A percentile compares a stretch with the other conserved stretches of the same genome.
phyloP scores from a whole-genome alignment of 1,284 basidiomycete species.

The Malassezia caprae region DNA sequence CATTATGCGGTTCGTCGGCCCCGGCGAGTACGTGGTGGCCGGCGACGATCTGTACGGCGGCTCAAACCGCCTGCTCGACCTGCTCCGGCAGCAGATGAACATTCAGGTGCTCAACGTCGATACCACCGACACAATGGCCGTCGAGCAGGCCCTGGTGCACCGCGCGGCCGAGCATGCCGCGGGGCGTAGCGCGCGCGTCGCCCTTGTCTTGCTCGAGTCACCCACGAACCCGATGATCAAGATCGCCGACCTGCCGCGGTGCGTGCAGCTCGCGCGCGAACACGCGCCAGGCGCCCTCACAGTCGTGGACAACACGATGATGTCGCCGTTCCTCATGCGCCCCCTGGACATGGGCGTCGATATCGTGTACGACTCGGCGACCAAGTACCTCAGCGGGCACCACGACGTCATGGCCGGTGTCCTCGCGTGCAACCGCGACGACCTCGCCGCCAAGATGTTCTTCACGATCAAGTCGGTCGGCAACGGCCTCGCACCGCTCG shows the following conservation, averaged over 20 bases:
- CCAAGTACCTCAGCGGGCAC: slow-evolving; percentile 94
- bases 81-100: slow-evolving; percentile 74
- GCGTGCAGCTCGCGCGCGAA: slow-evolving; percentile 33
- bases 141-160: slow-evolving; percentile 31
- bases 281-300: slow-evolving; percentile 42
- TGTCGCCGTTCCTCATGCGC: slow-evolving; percentile 95
- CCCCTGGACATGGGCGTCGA: slow-evolving; percentile 93
- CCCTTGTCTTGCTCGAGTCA: slow-evolving; percentile 66
- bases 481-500: slow-evolving; percentile 75
- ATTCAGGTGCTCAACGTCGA: slow-evolving; percentile 88
- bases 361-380: slow-evolving; percentile 93
- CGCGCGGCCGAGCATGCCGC: slow-evolving; percentile 27
- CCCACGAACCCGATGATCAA: slow-evolving; percentile 96
- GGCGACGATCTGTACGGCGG: slow-evolving; percentile 97
- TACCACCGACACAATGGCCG: slow-evolving; percentile 62
- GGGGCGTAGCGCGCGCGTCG: slow-evolving; percentile 27
- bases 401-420: slow-evolving; percentile 88
- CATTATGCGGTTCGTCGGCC: slow-evolving; percentile 84
- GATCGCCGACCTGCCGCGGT: slow-evolving; percentile 71
- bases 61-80: slow-evolving; percentile 87
- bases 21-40: slow-evolving; percentile 86
- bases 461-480: slow-evolving; percentile 94
- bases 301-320: slow-evolving; percentile 87
- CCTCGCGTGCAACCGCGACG: slow-evolving; percentile 73
- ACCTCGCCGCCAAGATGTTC: slow-evolving; percentile 74